Conservation (phyloP, 1,139 yeast genomes). For the Yamadazyma dushanensis region DNA sequence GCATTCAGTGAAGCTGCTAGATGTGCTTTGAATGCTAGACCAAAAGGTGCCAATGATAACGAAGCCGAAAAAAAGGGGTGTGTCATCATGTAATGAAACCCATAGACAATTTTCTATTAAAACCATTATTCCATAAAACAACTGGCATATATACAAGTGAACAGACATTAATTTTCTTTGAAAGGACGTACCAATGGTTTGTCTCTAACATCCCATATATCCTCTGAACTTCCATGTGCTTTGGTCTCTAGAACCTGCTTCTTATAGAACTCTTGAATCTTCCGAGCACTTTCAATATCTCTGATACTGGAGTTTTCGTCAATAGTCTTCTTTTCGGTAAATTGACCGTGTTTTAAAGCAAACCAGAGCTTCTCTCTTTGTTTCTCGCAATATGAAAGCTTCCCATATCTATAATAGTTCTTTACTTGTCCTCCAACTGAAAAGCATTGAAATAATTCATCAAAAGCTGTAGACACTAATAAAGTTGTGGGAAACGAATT, state of each 20-base stretch:
- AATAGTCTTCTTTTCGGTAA: constrained; percentile 22
- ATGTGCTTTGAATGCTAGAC: constrained; percentile 88
- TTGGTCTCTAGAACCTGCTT: constrained; percentile 59
- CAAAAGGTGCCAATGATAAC: constrained; percentile 64
- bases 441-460: constrained; percentile 81
- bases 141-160: constrained; percentile 1
- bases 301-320: constrained; percentile 39
- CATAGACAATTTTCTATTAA: constrained; percentile 3
- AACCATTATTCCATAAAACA: background rate
- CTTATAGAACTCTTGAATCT: constrained; percentile 72
- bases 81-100: constrained; percentile 32
- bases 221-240: constrained; percentile 73
- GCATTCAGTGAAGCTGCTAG: constrained; percentile 97
- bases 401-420: constrained; percentile 80
- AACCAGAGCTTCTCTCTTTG: constrained; percentile 79
- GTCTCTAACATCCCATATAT: constrained; percentile 67
- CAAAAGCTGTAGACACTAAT: constrained; percentile 70
- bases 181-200: constrained; percentile 30
- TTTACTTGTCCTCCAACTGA: constrained; percentile 88
- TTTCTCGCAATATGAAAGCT: constrained; percentile 65
- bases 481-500: constrained; percentile 39
- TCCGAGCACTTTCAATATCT: constrained; percentile 49
- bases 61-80: constrained; percentile 47
- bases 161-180: constrained; percentile 14
- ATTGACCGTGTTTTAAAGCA: constrained; percentile 60